Evolutionary conservation across 129 eudicot genomes (phyloP).

Genomic region (Centella asiatica): DNA sequence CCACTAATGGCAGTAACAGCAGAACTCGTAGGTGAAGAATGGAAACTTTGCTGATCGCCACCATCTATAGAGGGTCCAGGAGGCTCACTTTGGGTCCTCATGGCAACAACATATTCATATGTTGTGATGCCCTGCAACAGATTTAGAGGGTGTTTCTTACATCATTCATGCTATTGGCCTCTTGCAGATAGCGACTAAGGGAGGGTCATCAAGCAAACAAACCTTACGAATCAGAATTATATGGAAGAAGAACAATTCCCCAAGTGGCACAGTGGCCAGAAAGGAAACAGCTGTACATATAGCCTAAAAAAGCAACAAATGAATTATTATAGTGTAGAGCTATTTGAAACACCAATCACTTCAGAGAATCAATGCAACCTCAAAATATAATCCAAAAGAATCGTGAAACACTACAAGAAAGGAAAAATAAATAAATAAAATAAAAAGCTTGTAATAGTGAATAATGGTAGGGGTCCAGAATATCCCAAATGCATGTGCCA

Average conservation of each 20-base stretch:
- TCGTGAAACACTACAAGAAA: too few species aligned
- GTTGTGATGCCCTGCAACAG: constrained; percentile 80
- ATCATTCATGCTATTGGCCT: neutral
- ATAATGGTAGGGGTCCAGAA: neutral
- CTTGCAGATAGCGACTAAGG: neutral
- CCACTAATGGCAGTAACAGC: constrained; percentile 83
- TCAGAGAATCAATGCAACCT: neutral
- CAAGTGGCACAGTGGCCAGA: constrained; percentile 77
- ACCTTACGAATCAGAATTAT: constrained; percentile 88
- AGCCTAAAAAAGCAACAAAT: constrained; percentile 45
- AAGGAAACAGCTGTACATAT: constrained; percentile 68
- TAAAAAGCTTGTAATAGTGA: too few species aligned
- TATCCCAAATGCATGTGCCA: neutral
- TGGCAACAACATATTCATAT: constrained; percentile 88
- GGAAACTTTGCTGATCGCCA: constrained; percentile 70
- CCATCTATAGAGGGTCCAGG: constrained; percentile 76
- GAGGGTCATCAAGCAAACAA: neutral
- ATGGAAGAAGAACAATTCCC: constrained; percentile 91
- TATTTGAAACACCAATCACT: neutral
- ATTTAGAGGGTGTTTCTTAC: neutral
- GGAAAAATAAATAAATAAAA: neutral
- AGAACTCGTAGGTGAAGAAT: constrained; percentile 84
- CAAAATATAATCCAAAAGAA: neutral
- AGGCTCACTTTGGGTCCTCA: constrained; percentile 85
- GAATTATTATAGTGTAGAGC: neutral